Percentiles rank a stretch among this genome's conserved stretches.
Conservation (phyloP, 805 yeast species). For the Candida ortonii region DNA sequence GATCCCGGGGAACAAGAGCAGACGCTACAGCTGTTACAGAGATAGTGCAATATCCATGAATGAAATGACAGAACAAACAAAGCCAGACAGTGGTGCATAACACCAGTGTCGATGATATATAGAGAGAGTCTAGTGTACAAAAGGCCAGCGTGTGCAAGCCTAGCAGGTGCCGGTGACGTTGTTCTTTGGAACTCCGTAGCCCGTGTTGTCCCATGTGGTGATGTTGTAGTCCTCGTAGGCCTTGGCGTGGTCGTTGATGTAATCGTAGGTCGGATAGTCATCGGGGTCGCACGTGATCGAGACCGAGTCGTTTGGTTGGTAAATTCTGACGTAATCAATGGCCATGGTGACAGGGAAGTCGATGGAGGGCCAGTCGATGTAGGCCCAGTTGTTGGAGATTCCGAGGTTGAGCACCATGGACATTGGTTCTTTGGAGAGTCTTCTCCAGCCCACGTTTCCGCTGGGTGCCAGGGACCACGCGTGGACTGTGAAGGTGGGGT, state of each 20-base stretch:
- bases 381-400: slow-evolving; percentile 88
- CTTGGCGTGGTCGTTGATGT: slow-evolving; percentile 64
- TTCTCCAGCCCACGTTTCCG: slow-evolving; percentile 85
- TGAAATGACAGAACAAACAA: too few relatives aligned
- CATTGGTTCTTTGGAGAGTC: slow-evolving; percentile 90
- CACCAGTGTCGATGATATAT: too few relatives aligned
- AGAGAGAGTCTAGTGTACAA: slow-evolving; percentile 9
- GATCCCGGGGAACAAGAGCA: slow-evolving; percentile 5
- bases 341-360: slow-evolving; percentile 75
- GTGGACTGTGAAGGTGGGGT: slow-evolving; percentile 71
- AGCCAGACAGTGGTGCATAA: too few relatives aligned
- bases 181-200: slow-evolving; percentile 68
- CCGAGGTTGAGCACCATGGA: slow-evolving; percentile 84
- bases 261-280: slow-evolving; percentile 81
- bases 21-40: too few relatives aligned
- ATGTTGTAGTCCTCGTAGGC: slow-evolving; percentile 70
- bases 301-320: slow-evolving; percentile 69
- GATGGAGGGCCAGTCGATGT: slow-evolving; percentile 83
- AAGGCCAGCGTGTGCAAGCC: slow-evolving; percentile 1
- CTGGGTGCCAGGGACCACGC: slow-evolving; percentile 80
- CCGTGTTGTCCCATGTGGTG: slow-evolving; percentile 75
- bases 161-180: slow-evolving; percentile 44
- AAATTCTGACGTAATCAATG: slow-evolving; percentile 85
- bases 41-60: too few relatives aligned
- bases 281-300: slow-evolving; percentile 81